Percentiles rank a stretch among this genome's conserved stretches.
phyloP scores from a whole-genome alignment of 257 asterid species.

The Avicennia marina region DNA sequence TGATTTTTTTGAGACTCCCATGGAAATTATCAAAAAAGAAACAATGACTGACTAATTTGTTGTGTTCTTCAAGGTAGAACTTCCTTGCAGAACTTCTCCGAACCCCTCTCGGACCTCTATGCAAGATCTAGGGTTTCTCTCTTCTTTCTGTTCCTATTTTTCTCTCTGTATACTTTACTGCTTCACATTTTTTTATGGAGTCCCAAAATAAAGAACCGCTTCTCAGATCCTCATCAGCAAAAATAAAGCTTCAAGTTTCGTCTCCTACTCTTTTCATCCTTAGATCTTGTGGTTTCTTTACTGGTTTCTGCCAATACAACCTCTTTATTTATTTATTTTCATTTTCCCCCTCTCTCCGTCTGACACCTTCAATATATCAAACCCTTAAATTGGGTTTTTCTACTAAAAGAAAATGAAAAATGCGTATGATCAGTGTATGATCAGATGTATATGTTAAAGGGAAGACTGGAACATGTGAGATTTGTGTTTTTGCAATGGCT shows the following conservation, averaged over 20 bases:
- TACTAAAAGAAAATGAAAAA: too few relatives aligned
- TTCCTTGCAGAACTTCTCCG: constrained; percentile 20
- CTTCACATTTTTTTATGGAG: too few relatives aligned
- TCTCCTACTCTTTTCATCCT: too few relatives aligned
- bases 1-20: constrained; percentile 20
- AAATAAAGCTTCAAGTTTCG: too few relatives aligned
- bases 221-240: too few relatives aligned
- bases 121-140: constrained; percentile 84
- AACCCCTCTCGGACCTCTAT: constrained; percentile 47
- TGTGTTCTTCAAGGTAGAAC: constrained; percentile 18
- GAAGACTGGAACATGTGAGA: constrained; percentile 4
- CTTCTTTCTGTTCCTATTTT: constrained; percentile 2
- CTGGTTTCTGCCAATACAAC: too few relatives aligned
- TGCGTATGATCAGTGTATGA: not conserved
- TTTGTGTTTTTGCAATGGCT: constrained; percentile 3
- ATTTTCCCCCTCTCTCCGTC: too few relatives aligned
- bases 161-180: constrained; percentile 16
- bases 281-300: too few relatives aligned
- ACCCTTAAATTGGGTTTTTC: too few relatives aligned
- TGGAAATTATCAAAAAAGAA: constrained; percentile 16
- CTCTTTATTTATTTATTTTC: too few relatives aligned
- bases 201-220: too few relatives aligned
- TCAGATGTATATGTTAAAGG: constrained; percentile 2
- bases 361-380: too few relatives aligned
- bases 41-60: constrained; percentile 28